phyloP scores from a whole-genome alignment of 2,329 filamentous ascomycete species.

The Scedosporium aurantiacum region DNA sequence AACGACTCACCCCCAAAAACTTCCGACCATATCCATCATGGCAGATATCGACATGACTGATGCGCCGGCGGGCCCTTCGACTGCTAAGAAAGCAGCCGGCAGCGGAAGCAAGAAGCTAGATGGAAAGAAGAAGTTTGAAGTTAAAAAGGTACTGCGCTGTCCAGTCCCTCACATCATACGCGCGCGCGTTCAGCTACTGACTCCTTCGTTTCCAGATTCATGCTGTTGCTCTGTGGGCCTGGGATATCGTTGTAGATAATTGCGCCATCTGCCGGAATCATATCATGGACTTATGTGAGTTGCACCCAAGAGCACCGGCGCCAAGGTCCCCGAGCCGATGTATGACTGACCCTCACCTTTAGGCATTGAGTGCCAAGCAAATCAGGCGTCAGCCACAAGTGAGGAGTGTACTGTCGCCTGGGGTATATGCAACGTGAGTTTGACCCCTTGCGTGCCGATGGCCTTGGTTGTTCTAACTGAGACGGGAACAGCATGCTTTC shows the following conservation, averaged over 20 bases:
- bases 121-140: constrained; percentile 90
- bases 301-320: neutral
- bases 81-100: constrained; percentile 39
- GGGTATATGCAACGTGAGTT: constrained; percentile 96
- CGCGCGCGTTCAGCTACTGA: neutral
- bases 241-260: constrained; percentile 99
- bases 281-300: constrained; percentile 95
- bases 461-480: constrained; percentile 20
- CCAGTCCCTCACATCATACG: neutral
- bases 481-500: constrained; percentile 69
- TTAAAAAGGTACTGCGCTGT: constrained; percentile 70
- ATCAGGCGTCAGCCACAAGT: constrained; percentile 91
- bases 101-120: constrained; percentile 33
- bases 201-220: constrained; percentile 24
- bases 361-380: constrained; percentile 98
- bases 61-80: constrained; percentile 48
- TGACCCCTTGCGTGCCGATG: neutral
- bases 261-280: constrained; percentile 98
- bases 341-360: neutral
- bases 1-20: neutral
- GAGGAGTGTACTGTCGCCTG: constrained; percentile 98
- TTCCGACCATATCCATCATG: constrained; percentile 40
- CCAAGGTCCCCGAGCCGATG: neutral
- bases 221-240: constrained; percentile 94
- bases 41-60: constrained; percentile 97